These are phyloP conservation scores for Cryphonectria japonica DNA, from an alignment of 2,329 filamentous ascomycete species.

Conservation along the genomic window DNA sequence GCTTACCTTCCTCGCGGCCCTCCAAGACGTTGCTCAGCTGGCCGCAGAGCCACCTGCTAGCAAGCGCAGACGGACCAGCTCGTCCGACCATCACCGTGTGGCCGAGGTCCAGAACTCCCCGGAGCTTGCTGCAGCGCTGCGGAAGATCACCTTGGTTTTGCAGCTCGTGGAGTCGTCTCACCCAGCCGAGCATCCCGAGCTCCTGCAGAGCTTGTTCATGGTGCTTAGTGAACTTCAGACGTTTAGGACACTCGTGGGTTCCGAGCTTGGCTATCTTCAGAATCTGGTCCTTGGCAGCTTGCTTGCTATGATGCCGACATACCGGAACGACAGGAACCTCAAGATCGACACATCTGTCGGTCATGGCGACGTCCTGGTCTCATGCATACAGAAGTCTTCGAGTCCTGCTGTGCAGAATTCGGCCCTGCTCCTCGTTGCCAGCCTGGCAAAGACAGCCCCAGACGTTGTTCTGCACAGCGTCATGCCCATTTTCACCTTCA, in stretches of 20 bases:
- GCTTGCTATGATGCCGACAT: slow-evolving; percentile 79
- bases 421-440: slow-evolving; percentile 84
- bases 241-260: slow-evolving; percentile 78
- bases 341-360: slow-evolving; percentile 79
- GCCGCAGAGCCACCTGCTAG: slow-evolving; percentile 72
- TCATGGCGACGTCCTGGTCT: slow-evolving; percentile 87
- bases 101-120: slow-evolving; percentile 64
- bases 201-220: slow-evolving; percentile 80
- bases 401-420: slow-evolving; percentile 94
- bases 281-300: slow-evolving; percentile 82
- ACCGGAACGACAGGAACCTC: slow-evolving; percentile 63
- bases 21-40: slow-evolving; percentile 75
- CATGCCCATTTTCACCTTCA: slow-evolving; percentile 99
- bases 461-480: slow-evolving; percentile 94
- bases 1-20: slow-evolving; percentile 70
- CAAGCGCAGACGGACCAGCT: slow-evolving; percentile 80
- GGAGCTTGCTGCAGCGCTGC: slow-evolving; percentile 69
- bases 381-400: slow-evolving; percentile 88
- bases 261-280: slow-evolving; percentile 88
- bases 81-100: slow-evolving; percentile 66
- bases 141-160: slow-evolving; percentile 81
- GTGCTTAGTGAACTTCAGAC: slow-evolving; percentile 86
- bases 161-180: slow-evolving; percentile 84
- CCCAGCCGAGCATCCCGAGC: slow-evolving; percentile 73
- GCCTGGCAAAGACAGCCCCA: slow-evolving; percentile 82